Evolutionary conservation across 2,329 filamentous ascomycete genomes (phyloP).

Genomic region (Emydomyces testavorans): DNA sequence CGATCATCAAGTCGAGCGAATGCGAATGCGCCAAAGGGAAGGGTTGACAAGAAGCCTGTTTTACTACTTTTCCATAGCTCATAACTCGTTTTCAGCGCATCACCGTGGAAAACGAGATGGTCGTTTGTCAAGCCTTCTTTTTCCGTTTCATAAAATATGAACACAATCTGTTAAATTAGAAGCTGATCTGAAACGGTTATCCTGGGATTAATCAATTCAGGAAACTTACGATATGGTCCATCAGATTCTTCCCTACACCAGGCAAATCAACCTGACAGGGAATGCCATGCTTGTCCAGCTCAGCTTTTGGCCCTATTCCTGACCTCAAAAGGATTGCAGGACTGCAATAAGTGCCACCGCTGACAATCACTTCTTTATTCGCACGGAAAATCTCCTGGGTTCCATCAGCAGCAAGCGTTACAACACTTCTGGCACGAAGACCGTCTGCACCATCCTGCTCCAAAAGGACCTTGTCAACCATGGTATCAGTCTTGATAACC

Average conservation of each 20-base stretch:
- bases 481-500: conserved; percentile 38
- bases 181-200: not conserved
- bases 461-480: conserved; percentile 45
- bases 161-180: conserved; percentile 37
- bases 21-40: conserved; percentile 53
- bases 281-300: conserved; percentile 20
- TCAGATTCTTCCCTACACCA: conserved; percentile 31
- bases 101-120: conserved; percentile 45
- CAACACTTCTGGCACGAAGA: conserved; percentile 33
- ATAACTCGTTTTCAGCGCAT: conserved; percentile 42
- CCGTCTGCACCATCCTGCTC: conserved; percentile 25
- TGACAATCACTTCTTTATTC: conserved; percentile 39
- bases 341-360: conserved; percentile 43
- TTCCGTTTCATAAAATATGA: conserved; percentile 51
- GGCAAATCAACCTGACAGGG: conserved; percentile 20
- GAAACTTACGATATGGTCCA: conserved; percentile 36
- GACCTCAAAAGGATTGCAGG: conserved; percentile 45
- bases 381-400: conserved; percentile 38
- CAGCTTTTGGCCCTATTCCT: conserved; percentile 35
- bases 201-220: conserved; percentile 9
- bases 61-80: conserved; percentile 48
- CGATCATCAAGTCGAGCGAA: conserved; percentile 52
- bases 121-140: conserved; percentile 45
- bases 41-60: conserved; percentile 47
- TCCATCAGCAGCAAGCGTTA: conserved; percentile 24